phyloP scores from a whole-genome alignment of 257 asterid species.

The Solanum chmielewskii region DNA sequence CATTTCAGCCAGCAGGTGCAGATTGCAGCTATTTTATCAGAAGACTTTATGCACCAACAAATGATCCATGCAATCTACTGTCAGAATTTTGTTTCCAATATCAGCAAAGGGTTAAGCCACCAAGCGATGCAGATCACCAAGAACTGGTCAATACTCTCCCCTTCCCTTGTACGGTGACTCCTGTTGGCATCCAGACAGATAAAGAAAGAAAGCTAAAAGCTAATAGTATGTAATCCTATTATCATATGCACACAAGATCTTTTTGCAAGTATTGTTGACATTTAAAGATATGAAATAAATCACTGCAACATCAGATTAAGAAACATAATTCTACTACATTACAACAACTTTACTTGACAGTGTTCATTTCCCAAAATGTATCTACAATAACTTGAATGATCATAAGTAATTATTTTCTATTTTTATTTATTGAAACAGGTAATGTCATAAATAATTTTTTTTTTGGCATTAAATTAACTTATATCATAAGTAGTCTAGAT shows the following conservation, averaged over 20 bases:
- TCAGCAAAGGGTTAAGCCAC: neutral
- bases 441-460: too few relatives aligned
- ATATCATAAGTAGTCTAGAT: neutral
- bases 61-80: constrained; percentile 18
- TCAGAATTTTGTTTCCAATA: constrained; percentile 16
- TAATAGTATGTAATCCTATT: neutral
- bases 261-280: neutral
- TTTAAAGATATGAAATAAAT: neutral
- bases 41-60: constrained; percentile 3
- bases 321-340: neutral
- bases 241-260: neutral
- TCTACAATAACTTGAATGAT: neutral
- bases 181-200: constrained; percentile 18
- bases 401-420: neutral
- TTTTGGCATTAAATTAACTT: neutral
- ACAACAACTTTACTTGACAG: neutral
- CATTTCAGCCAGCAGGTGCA: neutral
- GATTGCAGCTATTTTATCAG: constrained; percentile 1
- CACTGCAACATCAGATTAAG: neutral
- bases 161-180: constrained; percentile 73
- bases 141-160: constrained; percentile 43
- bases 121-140: neutral
- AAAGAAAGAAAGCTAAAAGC: neutral
- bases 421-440: too few relatives aligned
- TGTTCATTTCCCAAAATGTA: neutral